These are phyloP conservation scores for Lotmaria passim DNA, from an alignment of 208 protist species.

Conservation along the genomic window DNA sequence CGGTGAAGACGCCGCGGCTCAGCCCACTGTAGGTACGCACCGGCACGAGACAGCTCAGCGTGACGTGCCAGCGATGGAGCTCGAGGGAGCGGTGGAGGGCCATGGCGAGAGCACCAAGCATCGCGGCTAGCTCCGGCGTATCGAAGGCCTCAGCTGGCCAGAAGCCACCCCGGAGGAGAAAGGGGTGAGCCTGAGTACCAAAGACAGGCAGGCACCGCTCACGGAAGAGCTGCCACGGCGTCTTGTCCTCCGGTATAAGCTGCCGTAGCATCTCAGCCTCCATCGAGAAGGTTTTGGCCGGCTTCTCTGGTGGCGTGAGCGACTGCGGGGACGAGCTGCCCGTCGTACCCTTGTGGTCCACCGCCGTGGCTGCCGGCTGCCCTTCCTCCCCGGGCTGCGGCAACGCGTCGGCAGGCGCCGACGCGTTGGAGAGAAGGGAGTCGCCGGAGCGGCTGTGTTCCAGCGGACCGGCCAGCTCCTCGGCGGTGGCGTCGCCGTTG, in stretches of 20 bases:
- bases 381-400: too few relatives aligned
- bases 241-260: conserved; percentile 86
- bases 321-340: neutral
- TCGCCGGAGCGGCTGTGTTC: neutral
- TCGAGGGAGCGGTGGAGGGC: conserved; percentile 84
- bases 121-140: conserved; percentile 67
- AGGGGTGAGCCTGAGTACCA: conserved; percentile 73
- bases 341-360: too few relatives aligned
- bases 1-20: conserved; percentile 86
- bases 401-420: too few relatives aligned
- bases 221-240: conserved; percentile 88
- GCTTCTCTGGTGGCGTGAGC: neutral
- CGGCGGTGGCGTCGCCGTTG: conserved; percentile 35
- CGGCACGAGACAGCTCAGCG: conserved; percentile 79
- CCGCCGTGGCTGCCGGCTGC: too few relatives aligned
- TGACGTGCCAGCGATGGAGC: conserved; percentile 89
- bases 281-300: conserved; percentile 26
- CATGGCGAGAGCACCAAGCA: conserved; percentile 80
- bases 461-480: conserved; percentile 15
- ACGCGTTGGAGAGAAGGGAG: too few relatives aligned
- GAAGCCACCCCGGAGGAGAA: conserved; percentile 89
- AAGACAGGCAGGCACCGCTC: conserved; percentile 84
- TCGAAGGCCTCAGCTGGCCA: conserved; percentile 88
- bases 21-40: conserved; percentile 81
- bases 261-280: conserved; percentile 57